Base-by-base conservation (phyloP, 805 yeast genomes). In the Phaffomyces thermotolerans region DNA sequence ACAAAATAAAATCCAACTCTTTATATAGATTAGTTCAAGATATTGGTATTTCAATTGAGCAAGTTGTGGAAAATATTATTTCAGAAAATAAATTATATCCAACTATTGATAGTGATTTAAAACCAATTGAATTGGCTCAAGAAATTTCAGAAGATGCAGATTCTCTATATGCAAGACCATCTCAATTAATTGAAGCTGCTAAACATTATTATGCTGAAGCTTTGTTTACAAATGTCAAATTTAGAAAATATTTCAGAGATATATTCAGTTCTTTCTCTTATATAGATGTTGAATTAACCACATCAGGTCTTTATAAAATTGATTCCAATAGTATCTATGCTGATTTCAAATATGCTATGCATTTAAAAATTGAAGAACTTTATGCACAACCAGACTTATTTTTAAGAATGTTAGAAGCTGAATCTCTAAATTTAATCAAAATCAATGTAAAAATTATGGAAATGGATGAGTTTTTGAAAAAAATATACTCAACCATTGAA, bases 391-490 rank as follows among this genome's bases (percentile, higher is more conserved):
- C 99, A 2, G 95, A 88, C 53, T 67, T 84, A 34, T 87, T 84
- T 53, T 69, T 93, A 56, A 76, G 95, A 56, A 93, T 93, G 95
- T 65, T 90, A 40, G 90, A 84, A 57, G 99, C 98, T 3, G 99
- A 93, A 60, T 63, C 79, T 6, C 72, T 78, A 50, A 95, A 95
- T 29, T 73, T 85, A 45, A 73, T 86, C 37, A 76, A 72, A 40
- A 73, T 89, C 20, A 75, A 82, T 36, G 74, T 90, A 32, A 71
- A 71, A 34, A 63, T 71, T 53, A 60, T 68, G 9, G 63, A 68
- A 18, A 62, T 58, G 47, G 60, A 58, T 6, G 63, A 62, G 30
- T 65, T 68, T 34, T 53, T 64, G 29, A 77, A 74, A 36, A 79
- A 76, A 50, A 58, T 71, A 42, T 67, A 74, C 46, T 63, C 69